Evolutionary conservation across 2,329 filamentous ascomycete genomes (phyloP), one percentile per base, ranked within the genome.

Genomic region (Calonectria henricotiae): DNA sequence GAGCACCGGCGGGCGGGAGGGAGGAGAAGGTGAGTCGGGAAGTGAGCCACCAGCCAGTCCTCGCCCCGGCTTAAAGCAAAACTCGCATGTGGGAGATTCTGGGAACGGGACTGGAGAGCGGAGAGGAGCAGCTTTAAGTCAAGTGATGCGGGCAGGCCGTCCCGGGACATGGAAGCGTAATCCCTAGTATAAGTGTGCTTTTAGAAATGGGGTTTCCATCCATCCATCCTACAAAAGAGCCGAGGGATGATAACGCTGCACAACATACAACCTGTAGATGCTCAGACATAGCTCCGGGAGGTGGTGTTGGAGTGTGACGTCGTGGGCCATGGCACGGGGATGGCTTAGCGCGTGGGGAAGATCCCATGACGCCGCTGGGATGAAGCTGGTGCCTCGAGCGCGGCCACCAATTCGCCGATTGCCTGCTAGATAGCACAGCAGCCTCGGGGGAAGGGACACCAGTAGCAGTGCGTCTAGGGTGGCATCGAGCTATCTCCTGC

Each of bases 231-330:
- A 30, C 51, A 39, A 58, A 58, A 58, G 51, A 58, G 51, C 51
- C 20, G 32, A 58, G 51, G 51, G 51, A 58, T 58, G 51, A 27
- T 23, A 23, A 9, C 23, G 35, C 4, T 58, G 20, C 20, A 12
- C 27, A 5, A 7, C 27, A 30, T 30, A 7, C 27, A 41, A 61
- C 44, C 37, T 61, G 55, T 41, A 61, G 37, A 44, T 32, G 4
- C 55, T 20, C 13, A 17, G 51, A 7, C 51, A 39, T 39, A 12
- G n/a, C 15, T 25, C n/a, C 11, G 8, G 23, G 39, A 61, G 55
- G 37, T 61, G 55, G 55, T 61, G 55, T 61, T 44, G 25, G 51
- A 61, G 55, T 30, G 55, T 41, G 55, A 61, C 55, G 39, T 44
- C 55, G 37, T 61, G 55, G 23, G 25, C 25, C 2, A 20, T 61